A percentile compares a stretch with the other conserved stretches of the same genome.
Conservation (phyloP, 2,329 filamentous ascomycete species). For the Sporothrix dimorphospora region DNA sequence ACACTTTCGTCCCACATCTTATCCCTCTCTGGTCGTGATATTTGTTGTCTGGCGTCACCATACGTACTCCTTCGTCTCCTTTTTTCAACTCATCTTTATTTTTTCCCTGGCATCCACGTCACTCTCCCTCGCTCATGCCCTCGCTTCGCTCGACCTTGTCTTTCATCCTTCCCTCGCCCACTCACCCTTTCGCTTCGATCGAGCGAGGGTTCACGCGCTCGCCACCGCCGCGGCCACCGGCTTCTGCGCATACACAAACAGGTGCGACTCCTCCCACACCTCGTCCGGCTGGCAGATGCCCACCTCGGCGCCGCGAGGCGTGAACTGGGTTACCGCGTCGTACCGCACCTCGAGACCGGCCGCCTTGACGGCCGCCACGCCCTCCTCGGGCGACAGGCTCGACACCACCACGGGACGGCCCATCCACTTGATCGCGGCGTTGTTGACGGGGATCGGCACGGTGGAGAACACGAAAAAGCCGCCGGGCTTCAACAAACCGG, state of each 20-base stretch:
- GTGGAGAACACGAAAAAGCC: slow-evolving; percentile 48
- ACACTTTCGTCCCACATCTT: too few relatives aligned
- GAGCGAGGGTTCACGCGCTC: not conserved
- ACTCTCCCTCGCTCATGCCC: too few relatives aligned
- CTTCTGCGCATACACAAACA: slow-evolving; percentile 39
- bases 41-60: too few relatives aligned
- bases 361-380: slow-evolving; percentile 31
- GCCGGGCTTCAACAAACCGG: slow-evolving; percentile 41
- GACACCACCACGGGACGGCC: slow-evolving; percentile 37
- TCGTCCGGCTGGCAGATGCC: slow-evolving; percentile 38
- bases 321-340: slow-evolving; percentile 32
- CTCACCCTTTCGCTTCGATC: not conserved
- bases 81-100: too few relatives aligned
- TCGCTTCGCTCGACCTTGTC: too few relatives aligned
- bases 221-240: slow-evolving; percentile 4
- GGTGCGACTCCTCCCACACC: slow-evolving; percentile 39
- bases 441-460: slow-evolving; percentile 36
- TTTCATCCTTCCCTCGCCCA: too few relatives aligned
- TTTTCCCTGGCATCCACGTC: too few relatives aligned
- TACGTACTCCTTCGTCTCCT: too few relatives aligned
- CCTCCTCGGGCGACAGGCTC: slow-evolving; percentile 35
- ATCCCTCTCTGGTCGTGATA: too few relatives aligned
- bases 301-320: slow-evolving; percentile 35
- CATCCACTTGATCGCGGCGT: slow-evolving; percentile 37
- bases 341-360: slow-evolving; percentile 35